Conservation (phyloP, 2,329 filamentous ascomycete genomes). For the Hypoxylon sp. region DNA sequence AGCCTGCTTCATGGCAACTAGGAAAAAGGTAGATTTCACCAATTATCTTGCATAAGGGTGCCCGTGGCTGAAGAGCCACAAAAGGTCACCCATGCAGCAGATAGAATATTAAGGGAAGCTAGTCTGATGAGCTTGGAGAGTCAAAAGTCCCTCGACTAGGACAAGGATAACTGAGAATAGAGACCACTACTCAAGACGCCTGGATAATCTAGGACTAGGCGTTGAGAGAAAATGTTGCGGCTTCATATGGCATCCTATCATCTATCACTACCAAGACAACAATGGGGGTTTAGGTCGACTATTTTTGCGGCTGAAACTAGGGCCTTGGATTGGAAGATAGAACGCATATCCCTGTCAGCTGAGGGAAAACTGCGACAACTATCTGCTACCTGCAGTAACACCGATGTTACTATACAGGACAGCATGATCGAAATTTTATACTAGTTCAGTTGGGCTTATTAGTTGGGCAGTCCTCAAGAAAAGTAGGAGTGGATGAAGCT, state of each 20-base stretch:
- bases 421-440: neutral
- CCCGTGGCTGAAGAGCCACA: constrained; percentile 17
- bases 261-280: constrained; percentile 1
- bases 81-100: constrained; percentile 26
- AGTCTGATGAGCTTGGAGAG: neutral
- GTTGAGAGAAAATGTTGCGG: constrained; percentile 5
- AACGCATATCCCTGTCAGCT: constrained; percentile 28
- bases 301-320: constrained; percentile 32
- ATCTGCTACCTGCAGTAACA: constrained; percentile 16
- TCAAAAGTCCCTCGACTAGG: constrained; percentile 12
- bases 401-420: constrained; percentile 26
- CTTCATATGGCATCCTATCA: constrained; percentile 16
- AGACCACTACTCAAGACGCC: constrained; percentile 8
- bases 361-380: constrained; percentile 12
- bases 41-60: constrained; percentile 18
- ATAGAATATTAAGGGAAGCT: constrained; percentile 6
- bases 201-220: constrained; percentile 10
- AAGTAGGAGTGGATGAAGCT: neutral
- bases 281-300: neutral
- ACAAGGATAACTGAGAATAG: constrained; percentile 19
- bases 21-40: constrained; percentile 24
- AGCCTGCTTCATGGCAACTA: constrained; percentile 30
- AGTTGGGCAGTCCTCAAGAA: neutral
- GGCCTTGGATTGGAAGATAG: constrained; percentile 13
- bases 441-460: neutral